Evolutionary conservation across 2,329 filamentous ascomycete species (phyloP), one percentile per base, ranked within the genome.

Genomic region (Cryphonectria parasitica): DNA sequence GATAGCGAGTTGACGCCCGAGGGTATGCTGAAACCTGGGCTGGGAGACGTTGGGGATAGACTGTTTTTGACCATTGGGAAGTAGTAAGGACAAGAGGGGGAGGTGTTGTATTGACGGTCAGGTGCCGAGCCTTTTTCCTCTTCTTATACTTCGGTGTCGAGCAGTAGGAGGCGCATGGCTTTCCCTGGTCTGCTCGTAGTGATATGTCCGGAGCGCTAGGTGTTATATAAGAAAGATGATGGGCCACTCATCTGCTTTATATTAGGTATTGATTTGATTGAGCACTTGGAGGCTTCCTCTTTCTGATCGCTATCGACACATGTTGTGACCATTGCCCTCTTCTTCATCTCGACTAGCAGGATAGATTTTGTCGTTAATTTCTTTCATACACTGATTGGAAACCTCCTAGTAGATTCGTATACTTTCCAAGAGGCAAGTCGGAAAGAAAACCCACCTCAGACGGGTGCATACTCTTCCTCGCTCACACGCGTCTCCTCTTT

Each of bases 41-140:
- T 98, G 74, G 95, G 95, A 1, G 95, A 98, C 82, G 90, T 98
- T 70, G 95, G 95, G 0, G 95, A 98, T 82, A 85, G 95, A 65
- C 80, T 98, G 81, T 98, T 95, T 81, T 83, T 97, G 82, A 97
- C 95, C 0, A 87, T 95, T 79, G 95, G 94, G 31, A 97, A 97
- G 80, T 97, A 78, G 68, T 69, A 43, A 8, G 6, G 34, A 34
- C 34, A 34, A 34, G 6, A 6, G 1, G 34, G 3, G 34, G 17
- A 15, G 6, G 1, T 19, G 31, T 19, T 3, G 11, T 17, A 2
- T 58, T 25, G 0, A 58, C 1, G 25, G n/a, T 19, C 19, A 17
- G n/a, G 31, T 17, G 15, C 36, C 36, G 5, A 10, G 6, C 10
- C 54, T 13, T 2, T 58, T 4, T 58, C 5, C 5, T 49, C 7